Base-by-base conservation (phyloP, 495 filamentous ascomycete genomes). In the Penicillium goetzii region DNA sequence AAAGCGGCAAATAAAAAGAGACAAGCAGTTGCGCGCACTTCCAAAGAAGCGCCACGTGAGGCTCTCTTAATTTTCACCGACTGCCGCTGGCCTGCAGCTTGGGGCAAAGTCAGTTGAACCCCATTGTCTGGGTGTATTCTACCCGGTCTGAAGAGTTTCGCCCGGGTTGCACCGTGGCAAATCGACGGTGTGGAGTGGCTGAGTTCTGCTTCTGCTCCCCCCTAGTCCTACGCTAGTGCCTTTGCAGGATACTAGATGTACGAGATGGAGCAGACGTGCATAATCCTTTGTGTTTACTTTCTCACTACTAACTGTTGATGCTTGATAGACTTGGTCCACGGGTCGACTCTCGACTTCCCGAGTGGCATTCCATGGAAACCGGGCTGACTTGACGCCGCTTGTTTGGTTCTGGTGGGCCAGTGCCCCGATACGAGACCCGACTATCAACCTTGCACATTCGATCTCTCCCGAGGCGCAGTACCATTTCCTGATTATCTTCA, bases 1-100 rank as follows among this genome's bases (percentile, higher is more conserved):
- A 52, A 59, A 25, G 28, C 45, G 34, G 19, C 21, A 49, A 47
- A 56, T 40, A 53, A 21, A 25, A 34, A 49, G 14, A 6, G 26
- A 32, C 3, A 32, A 32, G 30, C 9, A 32, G 30, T 32, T 32
- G 30, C 8, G 8, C n/a, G 26, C 50, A 53, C 6, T 10, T 36
- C 21, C 21, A 40, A 30, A 62, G 34, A 45, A 47, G 11, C 32
- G 30, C 63, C 66, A 68, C 66, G 63, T 61, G 67, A 67, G 60
- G 64, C 55, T 62, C 57, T 63, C 49, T 19, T 28, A 15, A 26
- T 7, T 32, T 49, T 26, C 43, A 59, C 58, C 58, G 58, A 59
- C 58, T 51, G 7, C 30, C 28, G n/a, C 4, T 55, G 52, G 19
- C 17, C 32, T 33, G 17, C 45, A 21, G 25, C 19, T 38, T n/a